phyloP scores from a whole-genome alignment of 495 filamentous ascomycete genomes.

The Penicillium cinerascens region DNA sequence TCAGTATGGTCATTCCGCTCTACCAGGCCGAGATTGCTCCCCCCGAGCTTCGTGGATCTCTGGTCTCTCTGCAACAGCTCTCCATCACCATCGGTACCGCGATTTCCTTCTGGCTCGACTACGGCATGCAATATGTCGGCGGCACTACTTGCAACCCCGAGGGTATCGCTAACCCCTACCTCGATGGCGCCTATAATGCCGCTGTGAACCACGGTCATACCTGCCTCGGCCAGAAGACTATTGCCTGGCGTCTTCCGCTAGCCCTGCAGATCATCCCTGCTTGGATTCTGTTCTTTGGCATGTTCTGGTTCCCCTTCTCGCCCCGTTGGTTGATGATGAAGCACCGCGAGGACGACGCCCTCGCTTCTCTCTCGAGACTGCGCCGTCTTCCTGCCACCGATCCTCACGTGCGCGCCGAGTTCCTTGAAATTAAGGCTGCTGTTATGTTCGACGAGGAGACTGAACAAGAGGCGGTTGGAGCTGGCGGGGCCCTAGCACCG shows the following conservation, averaged over 20 bases:
- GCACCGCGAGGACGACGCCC: constrained; percentile 73
- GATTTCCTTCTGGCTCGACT: constrained; percentile 72
- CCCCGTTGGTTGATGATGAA: constrained; percentile 76
- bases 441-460: constrained; percentile 59
- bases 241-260: constrained; percentile 43
- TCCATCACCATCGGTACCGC: constrained; percentile 71
- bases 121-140: constrained; percentile 61
- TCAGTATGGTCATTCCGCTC: constrained; percentile 52
- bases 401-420: constrained; percentile 61
- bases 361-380: constrained; percentile 58
- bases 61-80: constrained; percentile 74
- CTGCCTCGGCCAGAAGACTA: constrained; percentile 41
- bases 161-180: constrained; percentile 27
- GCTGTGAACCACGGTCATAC: constrained; percentile 64
- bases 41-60: constrained; percentile 68
- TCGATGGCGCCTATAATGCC: constrained; percentile 27
- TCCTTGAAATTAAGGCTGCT: constrained; percentile 59
- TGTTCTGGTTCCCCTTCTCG: constrained; percentile 73
- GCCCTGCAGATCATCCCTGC: constrained; percentile 54
- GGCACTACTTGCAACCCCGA: constrained; percentile 56
- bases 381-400: constrained; percentile 62
- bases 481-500: constrained; percentile 54
- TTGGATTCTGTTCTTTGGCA: constrained; percentile 62
- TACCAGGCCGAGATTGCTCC: constrained; percentile 75
- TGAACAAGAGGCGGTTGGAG: constrained; percentile 48